These are phyloP conservation scores for Colletotrichum noveboracense DNA, from an alignment of 2,329 filamentous ascomycete species.

Conservation along the genomic window DNA sequence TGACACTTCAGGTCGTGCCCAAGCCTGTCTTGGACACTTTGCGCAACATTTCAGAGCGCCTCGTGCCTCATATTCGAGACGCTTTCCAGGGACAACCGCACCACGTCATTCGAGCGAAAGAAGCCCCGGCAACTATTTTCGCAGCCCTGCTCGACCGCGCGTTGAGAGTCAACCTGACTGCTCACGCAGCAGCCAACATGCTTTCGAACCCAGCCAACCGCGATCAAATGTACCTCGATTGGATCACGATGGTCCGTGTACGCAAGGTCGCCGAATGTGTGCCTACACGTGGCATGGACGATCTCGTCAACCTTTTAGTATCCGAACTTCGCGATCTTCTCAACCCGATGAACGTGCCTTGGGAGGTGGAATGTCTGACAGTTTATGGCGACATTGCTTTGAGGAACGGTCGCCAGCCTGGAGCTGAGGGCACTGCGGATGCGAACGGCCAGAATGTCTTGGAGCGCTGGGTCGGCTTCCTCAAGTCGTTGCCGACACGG, in stretches of 20 bases:
- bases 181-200: conserved; percentile 93
- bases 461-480: conserved; percentile 78
- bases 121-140: conserved; percentile 88
- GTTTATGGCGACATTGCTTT: conserved; percentile 63
- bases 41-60: conserved; percentile 80
- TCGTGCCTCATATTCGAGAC: conserved; percentile 82
- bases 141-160: conserved; percentile 85
- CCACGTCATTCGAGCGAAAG: conserved; percentile 86
- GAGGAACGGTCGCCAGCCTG: conserved; percentile 49
- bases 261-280: conserved; percentile 69
- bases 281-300: conserved; percentile 68
- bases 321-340: conserved; percentile 74
- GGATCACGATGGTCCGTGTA: conserved; percentile 71
- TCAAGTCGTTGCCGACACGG: conserved; percentile 69
- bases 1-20: conserved; percentile 90
- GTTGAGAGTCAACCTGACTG: conserved; percentile 89
- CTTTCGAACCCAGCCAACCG: conserved; percentile 87
- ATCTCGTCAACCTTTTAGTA: conserved; percentile 66
- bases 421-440: conserved; percentile 39
- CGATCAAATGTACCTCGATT: conserved; percentile 95
- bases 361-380: conserved; percentile 67
- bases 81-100: conserved; percentile 85
- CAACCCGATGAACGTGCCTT: conserved; percentile 69
- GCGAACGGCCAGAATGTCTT: conserved; percentile 68
- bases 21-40: conserved; percentile 87